phyloP scores from a whole-genome alignment of 306 rosid genomes.

The Sicyos edulis region DNA sequence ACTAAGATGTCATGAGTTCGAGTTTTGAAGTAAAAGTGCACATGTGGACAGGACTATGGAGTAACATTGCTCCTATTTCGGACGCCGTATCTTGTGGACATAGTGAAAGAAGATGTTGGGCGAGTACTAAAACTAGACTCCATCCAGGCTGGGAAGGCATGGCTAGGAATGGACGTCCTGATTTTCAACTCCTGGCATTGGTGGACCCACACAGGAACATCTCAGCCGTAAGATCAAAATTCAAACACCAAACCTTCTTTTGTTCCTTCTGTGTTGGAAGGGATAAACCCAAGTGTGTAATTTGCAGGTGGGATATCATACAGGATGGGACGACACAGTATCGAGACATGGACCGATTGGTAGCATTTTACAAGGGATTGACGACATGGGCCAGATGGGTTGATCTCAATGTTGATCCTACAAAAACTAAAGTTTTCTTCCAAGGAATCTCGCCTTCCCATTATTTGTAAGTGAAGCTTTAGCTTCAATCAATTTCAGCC shows the following conservation, averaged over 20 bases:
- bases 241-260: too few species aligned
- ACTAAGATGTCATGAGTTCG: too few species aligned
- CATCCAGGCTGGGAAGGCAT: constrained; percentile 57
- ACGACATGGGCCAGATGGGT: constrained; percentile 92
- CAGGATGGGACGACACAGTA: constrained; percentile 51
- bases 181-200: constrained; percentile 97
- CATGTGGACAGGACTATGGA: constrained; percentile 60
- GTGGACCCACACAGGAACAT: constrained; percentile 82
- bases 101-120: constrained; percentile 50
- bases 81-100: constrained; percentile 78
- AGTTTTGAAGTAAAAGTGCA: background rate
- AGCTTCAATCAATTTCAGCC: background rate
- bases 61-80: constrained; percentile 60
- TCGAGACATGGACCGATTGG: constrained; percentile 71
- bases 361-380: constrained; percentile 63
- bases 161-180: constrained; percentile 79
- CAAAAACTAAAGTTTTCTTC: constrained; percentile 72
- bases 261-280: background rate
- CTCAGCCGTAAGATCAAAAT: constrained; percentile 55
- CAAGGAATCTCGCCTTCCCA: constrained; percentile 98
- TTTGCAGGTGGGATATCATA: constrained; percentile 71
- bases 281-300: background rate
- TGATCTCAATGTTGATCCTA: constrained; percentile 58
- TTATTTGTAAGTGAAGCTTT: constrained; percentile 51
- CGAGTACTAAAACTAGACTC: constrained; percentile 65